Base-by-base conservation (phyloP, 768 basidiomycete species). In the Nevesoporus exiguus region DNA sequence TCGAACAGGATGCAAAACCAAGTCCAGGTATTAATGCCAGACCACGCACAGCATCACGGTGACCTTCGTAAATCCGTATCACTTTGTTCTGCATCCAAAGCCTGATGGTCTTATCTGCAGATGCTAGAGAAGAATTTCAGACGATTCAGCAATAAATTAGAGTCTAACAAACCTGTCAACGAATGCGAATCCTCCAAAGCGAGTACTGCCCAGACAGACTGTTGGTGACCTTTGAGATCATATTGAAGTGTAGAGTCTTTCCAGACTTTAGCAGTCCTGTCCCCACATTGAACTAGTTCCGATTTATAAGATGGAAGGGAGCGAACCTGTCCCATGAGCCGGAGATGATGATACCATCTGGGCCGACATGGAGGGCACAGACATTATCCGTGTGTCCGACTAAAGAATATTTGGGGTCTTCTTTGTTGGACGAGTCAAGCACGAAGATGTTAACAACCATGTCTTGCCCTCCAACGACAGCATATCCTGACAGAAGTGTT, bases 261-360 rank as follows among this genome's bases (percentile, higher is more conserved):
- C 93, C 94, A 98, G 2, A 99, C 88, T 72, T 93, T 92, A 33
- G 93, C 96, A 2, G 96, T 93, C 67, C 95, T 98, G 64, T 29
- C 54, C 48, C 36, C 52, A 40, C 10, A n/a, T 45, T 39, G 10
- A 58, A 47, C 37, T n/a, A 21, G 33, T 47, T 31, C 30, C 10
- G 22, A 13, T 24, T 30, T 31, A n/a, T 24, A 29, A 44, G 37
- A 42, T 10, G 34, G 47, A 43, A 43, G 39, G 47, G 15, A 11
- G 72, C 82, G 71, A 63, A 96, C 96, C 81, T 89, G 74, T 98
- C 97, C 97, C 97, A 99, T 40, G 93, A 96, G 19, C 97, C 97
- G 8, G 92, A 95, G 53, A 97, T 84, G 56, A 98, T 86, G 47
- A 81, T 77, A 15, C 92, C 91, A 45, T 79, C 78, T 9, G 80